Base-by-base conservation (phyloP, 2,329 filamentous ascomycete genomes). In the Daldinia eschscholtzii region DNA sequence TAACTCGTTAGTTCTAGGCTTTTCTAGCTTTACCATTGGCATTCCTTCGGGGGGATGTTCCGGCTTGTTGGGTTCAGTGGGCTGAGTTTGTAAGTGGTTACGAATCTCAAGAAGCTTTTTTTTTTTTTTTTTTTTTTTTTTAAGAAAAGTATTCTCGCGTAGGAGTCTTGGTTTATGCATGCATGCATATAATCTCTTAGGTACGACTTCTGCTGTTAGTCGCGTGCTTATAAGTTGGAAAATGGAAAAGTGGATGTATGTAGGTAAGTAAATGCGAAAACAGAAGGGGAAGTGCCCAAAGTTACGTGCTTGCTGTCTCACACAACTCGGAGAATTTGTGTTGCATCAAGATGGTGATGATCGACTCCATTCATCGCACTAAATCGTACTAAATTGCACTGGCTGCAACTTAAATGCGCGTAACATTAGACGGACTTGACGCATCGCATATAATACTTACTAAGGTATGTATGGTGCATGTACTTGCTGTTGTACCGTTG, bases 311-410 rank as follows among this genome's bases (percentile, higher is more conserved):
- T 48, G 46, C 5, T 15, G 26, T 55, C 46, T 55, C 50, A 4
- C 30, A 35, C 26, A 57, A 23, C 33, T 68, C 65, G 65, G 68
- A 68, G 65, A 70, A 70, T 70, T 70, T 70, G 39, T 56, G 50
- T 64, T 64, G 64, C 35, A 52, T 58, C 33, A 23, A 58, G 57
- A 57, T 64, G 57, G 50, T 13, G 23, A 61, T 50, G 64, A 64
- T 70, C 57, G 57, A 62, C 63, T 52, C 41, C 50, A 50, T 44
- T 6, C 4, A 55, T 55, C 30, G 50, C 55, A 57, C 59, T 42
- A 56, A 57, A 66, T 57, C 30, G 30, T 1, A 37, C 30, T 33
- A 33, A 33, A 33, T 33, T 3, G 9, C 30, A 39, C 28, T 18
- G 15, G 12, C 6, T 60, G n/a, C 9, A 35, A 55, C 28, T 37